Base-by-base conservation (phyloP, 371 early-diverging fungal species). In the Actinomucor elegans region DNA sequence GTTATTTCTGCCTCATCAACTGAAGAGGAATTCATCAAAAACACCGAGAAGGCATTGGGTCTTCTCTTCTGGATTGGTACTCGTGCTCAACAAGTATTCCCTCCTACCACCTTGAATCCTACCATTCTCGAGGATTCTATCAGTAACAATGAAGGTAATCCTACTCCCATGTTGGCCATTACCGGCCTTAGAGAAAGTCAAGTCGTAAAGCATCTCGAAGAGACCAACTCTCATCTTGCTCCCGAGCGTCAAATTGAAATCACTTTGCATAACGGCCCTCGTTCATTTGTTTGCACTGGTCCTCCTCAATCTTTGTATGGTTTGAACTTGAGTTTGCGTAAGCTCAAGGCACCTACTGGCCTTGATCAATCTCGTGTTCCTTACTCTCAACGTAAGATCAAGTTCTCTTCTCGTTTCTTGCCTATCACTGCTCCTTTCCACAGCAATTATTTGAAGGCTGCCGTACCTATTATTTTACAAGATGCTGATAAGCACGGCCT, bases 381-480 rank as follows among this genome's bases (percentile, higher is more conserved):
- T 29, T 83, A 73, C 73, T 88, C 91, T 48, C 84, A 94, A 77
- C 83, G 94, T 66, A 93, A 93, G 66, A 78, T 91, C 66, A 88
- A 89, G 70, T 91, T 95, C 60, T 83, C 87, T 17, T 85, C 88
- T 32, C 87, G 91, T 48, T 95, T 93, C 79, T 73, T 94, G 63
- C 91, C 94, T 49, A 92, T 94, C 61, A 83, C 90, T 21, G 90
- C 86, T 51, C 94, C 95, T 18, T 95, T 94, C 91, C 95, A 95
- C 75, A 81, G 82, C 31, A 64, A 74, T 12, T 91, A 93, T 66
- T 70, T 94, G 61, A 70, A 75, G 47, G 60, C 79, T 11, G 91
- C 87, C 23, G 76, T 86, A 20, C 83, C 76, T 29, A 65, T 71
- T 21, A 71, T 93, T n/a, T 79, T 75, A 44, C 63, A 73, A 45